Percentiles rank a stretch among this genome's conserved stretches.
Evolutionary conservation across 2,329 filamentous ascomycete species (phyloP).

Genomic region (Plenodomus lindquistii): DNA sequence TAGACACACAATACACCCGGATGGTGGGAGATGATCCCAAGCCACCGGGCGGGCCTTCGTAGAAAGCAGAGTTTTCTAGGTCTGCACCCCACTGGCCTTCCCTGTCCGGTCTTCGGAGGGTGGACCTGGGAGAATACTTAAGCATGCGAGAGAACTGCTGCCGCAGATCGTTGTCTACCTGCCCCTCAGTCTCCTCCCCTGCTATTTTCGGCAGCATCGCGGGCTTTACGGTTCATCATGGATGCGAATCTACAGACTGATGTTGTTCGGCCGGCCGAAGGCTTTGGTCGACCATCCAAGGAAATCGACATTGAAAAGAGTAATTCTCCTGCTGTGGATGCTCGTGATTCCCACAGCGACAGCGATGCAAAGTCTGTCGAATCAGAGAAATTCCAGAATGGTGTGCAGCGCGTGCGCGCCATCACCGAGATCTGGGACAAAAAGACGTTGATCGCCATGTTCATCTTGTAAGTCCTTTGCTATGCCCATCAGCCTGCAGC

Average conservation of each 20-base stretch:
- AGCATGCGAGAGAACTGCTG: slow-evolving; percentile 16
- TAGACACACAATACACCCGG: slow-evolving; percentile 19
- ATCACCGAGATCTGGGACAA: slow-evolving; percentile 48
- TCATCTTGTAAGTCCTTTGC: slow-evolving; percentile 35
- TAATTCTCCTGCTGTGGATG: neutral
- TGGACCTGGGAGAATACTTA: slow-evolving; percentile 16
- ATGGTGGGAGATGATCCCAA: slow-evolving; percentile 24
- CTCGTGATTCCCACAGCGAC: slow-evolving; percentile 12
- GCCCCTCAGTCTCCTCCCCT: slow-evolving; percentile 15
- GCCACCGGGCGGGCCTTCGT: slow-evolving; percentile 23
- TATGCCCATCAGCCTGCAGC: too few relatives aligned
- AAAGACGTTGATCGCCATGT: slow-evolving; percentile 43
- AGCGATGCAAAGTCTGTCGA: slow-evolving; percentile 19
- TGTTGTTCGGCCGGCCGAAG: slow-evolving; percentile 16
- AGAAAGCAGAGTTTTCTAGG: slow-evolving; percentile 23
- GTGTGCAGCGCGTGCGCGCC: slow-evolving; percentile 47
- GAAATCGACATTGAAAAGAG: slow-evolving; percentile 28
- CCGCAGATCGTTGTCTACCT: slow-evolving; percentile 11
- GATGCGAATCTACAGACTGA: slow-evolving; percentile 14
- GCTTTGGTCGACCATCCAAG: slow-evolving; percentile 10
- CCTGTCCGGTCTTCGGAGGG: slow-evolving; percentile 29
- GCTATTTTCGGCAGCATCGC: slow-evolving; percentile 9
- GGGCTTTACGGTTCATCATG: slow-evolving; percentile 14
- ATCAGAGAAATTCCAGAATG: slow-evolving; percentile 41
- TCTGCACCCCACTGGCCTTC: slow-evolving; percentile 13